phyloP scores from a whole-genome alignment of 371 early-diverging fungal species.

The Syncephalastrum monosporum region DNA sequence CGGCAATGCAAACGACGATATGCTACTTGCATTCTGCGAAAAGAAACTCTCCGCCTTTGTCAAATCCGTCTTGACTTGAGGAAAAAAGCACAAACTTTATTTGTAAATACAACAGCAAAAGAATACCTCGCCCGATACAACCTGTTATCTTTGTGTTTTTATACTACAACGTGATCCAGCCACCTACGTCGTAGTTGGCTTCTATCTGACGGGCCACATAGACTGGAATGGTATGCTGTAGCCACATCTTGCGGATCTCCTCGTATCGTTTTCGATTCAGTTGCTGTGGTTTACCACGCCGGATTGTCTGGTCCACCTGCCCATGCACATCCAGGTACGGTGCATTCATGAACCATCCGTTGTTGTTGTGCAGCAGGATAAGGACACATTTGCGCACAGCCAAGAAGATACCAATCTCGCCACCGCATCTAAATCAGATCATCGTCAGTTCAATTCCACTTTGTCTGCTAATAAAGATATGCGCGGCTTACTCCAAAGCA shows the following conservation, averaged over 20 bases:
- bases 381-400: slow-evolving; percentile 81
- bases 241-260: slow-evolving; percentile 81
- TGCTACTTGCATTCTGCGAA: slow-evolving; percentile 45
- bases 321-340: slow-evolving; percentile 96
- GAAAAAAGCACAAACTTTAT: background rate
- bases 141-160: background rate
- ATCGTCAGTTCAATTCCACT: background rate
- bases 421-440: slow-evolving; percentile 70
- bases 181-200: slow-evolving; percentile 83
- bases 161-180: slow-evolving; percentile 84
- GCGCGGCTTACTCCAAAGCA: slow-evolving; percentile 62
- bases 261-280: slow-evolving; percentile 79
- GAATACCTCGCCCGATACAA: background rate
- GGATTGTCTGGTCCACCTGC: slow-evolving; percentile 85
- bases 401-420: slow-evolving; percentile 83
- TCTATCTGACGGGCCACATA: slow-evolving; percentile 90
- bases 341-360: slow-evolving; percentile 85
- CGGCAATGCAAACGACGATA: slow-evolving; percentile 29
- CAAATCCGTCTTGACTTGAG: slow-evolving; percentile 23
- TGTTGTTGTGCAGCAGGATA: slow-evolving; percentile 75
- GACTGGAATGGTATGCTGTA: slow-evolving; percentile 83
- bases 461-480: background rate
- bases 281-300: slow-evolving; percentile 83
- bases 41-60: slow-evolving; percentile 43
- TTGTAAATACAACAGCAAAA: too few species aligned